Evolutionary conservation across 345 rosid species (phyloP), one percentile per base, ranked within the genome.

Genomic region (Hirschfeldia incana): DNA sequence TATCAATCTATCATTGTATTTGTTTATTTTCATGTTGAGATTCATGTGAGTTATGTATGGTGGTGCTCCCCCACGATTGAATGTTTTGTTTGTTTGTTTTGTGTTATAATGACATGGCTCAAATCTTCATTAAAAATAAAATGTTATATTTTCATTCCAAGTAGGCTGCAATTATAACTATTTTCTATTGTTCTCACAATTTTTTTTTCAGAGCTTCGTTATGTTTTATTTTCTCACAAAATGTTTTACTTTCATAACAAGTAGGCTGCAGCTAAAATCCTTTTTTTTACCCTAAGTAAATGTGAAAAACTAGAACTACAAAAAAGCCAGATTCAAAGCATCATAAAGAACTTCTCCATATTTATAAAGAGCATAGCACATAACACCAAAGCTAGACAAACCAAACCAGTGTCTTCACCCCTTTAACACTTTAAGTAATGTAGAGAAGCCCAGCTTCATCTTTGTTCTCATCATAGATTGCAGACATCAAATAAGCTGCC

Each of bases 31-130:
- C 53, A 8, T 77, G 34, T 53, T 3, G 11, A 53, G 32, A 15
- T 70, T 53, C 58, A 62, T 77, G 64, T 63, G 70, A 61, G 53
- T 49, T 61, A 53, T 53, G 67, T 36, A 49, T 49, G 17, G 21
- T 77, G 81, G 60, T 53, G 21, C 21, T 21, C 21, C 71, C 66
- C 72, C 81, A 77, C 76, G 76, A 53, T 55, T 29, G 46, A 12
- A 27, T 49, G 65, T 16, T 26, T 33, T 12, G 3, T 21, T 17
- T 15, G 6, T 16, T 11, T 32, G 55, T 13, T 55, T 69, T 34
- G 17, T 76, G 61, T 46, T 46, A 17, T 17, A 68, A 30, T 21
- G 63, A 61, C 12, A 61, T 49, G 30, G 29, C 63, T 76, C 13
- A 46, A 8, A 12, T 42, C 8, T 13, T 76, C 61, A 49, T 13